A percentile compares a stretch with the other conserved stretches of the same genome.
phyloP scores from a whole-genome alignment of 352 stramenopile genomes.

The Hyaloperonospora arabidopsidis region DNA sequence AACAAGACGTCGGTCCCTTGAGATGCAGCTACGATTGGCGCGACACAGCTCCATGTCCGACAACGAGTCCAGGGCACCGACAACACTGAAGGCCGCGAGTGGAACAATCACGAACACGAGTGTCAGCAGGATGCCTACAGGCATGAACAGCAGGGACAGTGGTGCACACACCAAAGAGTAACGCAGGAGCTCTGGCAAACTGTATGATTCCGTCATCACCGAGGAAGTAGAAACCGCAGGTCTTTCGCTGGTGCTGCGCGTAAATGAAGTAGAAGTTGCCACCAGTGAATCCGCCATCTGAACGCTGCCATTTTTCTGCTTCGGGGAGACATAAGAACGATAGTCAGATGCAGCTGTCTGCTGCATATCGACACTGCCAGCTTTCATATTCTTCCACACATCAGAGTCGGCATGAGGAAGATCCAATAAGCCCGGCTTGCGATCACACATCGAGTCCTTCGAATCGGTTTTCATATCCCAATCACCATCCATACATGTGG shows the following conservation, averaged over 20 bases:
- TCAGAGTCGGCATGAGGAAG: slow-evolving; percentile 24
- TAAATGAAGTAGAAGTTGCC: slow-evolving; percentile 18
- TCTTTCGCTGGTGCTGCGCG: slow-evolving; percentile 11
- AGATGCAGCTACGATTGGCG: slow-evolving; percentile 58
- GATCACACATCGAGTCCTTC: slow-evolving; percentile 47
- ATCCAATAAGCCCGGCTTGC: slow-evolving; percentile 26
- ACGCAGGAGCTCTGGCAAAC: slow-evolving; percentile 47
- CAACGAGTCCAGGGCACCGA: slow-evolving; percentile 51
- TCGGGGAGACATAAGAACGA: slow-evolving; percentile 48
- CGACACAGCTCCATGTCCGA: slow-evolving; percentile 71
- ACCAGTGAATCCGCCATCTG: slow-evolving; percentile 22
- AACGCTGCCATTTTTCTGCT: slow-evolving; percentile 33
- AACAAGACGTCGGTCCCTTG: slow-evolving; percentile 43
- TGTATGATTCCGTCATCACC: slow-evolving; percentile 31
- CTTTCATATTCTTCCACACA: slow-evolving; percentile 32
- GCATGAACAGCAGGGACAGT: slow-evolving; percentile 51
- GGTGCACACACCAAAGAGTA: slow-evolving; percentile 57
- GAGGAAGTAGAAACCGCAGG: slow-evolving; percentile 10
- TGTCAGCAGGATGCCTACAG: slow-evolving; percentile 44
- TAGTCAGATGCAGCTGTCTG: slow-evolving; percentile 32
- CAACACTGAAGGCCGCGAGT: slow-evolving; percentile 39
- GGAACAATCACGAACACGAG: slow-evolving; percentile 55
- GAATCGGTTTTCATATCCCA: slow-evolving; percentile 40
- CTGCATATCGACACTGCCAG: slow-evolving; percentile 23
- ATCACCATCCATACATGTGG: slow-evolving; percentile 33